Percentiles rank a stretch among this genome's conserved stretches.
Evolutionary conservation across 768 basidiomycete genomes (phyloP).

Genomic region (Hygrocybe punicea): DNA sequence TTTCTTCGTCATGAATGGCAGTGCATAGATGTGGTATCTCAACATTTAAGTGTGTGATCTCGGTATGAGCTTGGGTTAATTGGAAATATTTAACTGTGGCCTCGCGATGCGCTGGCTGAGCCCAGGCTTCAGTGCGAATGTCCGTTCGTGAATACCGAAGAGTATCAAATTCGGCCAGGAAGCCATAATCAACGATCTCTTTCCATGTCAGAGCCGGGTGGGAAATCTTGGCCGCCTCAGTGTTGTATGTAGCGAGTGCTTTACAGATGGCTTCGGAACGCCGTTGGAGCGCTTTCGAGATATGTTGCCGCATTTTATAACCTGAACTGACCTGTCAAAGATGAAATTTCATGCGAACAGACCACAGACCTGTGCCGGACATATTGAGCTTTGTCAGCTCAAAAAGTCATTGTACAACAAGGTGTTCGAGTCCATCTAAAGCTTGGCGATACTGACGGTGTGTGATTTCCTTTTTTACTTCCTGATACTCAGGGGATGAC

Average conservation of each 20-base stretch:
- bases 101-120: slow-evolving; percentile 18
- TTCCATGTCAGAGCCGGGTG: slow-evolving; percentile 21
- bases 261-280: slow-evolving; percentile 30
- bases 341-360: slow-evolving; percentile 12
- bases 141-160: slow-evolving; percentile 29
- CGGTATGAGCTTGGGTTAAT: slow-evolving; percentile 28
- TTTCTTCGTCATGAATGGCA: slow-evolving; percentile 12
- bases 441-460: not conserved
- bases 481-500: slow-evolving; percentile 3
- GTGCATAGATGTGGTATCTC: slow-evolving; percentile 12
- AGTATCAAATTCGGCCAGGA: slow-evolving; percentile 31
- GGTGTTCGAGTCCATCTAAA: not conserved
- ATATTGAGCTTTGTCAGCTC: slow-evolving; percentile 21
- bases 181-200: slow-evolving; percentile 16
- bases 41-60: slow-evolving; percentile 28
- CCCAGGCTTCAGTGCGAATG: slow-evolving; percentile 29
- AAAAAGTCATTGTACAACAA: not conserved
- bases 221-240: slow-evolving; percentile 16
- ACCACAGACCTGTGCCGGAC: slow-evolving; percentile 19
- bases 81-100: slow-evolving; percentile 28
- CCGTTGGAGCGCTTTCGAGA: slow-evolving; percentile 32
- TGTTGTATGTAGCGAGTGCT: slow-evolving; percentile 33
- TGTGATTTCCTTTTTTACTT: slow-evolving; percentile 1
- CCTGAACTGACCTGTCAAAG: slow-evolving; percentile 18
- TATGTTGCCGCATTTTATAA: slow-evolving; percentile 33